Conservation (phyloP, 1,284 basidiomycete species). For the Athelia psychrophila region DNA sequence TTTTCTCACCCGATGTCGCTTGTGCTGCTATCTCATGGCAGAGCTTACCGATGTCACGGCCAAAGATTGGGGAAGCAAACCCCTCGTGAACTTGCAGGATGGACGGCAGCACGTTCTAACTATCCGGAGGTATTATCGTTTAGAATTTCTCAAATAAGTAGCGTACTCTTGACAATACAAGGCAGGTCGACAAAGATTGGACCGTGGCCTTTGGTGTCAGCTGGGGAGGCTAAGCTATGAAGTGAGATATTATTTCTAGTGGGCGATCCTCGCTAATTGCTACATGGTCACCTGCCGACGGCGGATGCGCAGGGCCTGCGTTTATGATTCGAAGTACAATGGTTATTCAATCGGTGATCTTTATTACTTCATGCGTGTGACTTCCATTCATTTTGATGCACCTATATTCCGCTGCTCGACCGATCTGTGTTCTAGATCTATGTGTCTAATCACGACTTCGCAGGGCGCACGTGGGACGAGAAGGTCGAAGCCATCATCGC, state of each 20-base stretch:
- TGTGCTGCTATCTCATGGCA: slow-evolving; percentile 20
- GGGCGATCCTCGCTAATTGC: too few relatives aligned
- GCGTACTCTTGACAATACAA: slow-evolving; percentile 3
- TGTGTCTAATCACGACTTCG: slow-evolving; percentile 87
- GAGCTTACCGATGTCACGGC: slow-evolving; percentile 81
- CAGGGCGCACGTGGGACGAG: slow-evolving; percentile 76
- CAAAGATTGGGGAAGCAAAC: slow-evolving; percentile 83
- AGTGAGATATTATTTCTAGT: slow-evolving; percentile 54
- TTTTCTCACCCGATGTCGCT: neutral
- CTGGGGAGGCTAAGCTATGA: slow-evolving; percentile 83
- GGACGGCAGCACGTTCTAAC: slow-evolving; percentile 74
- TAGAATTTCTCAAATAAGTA: too few relatives aligned
- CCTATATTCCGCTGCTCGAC: slow-evolving; percentile 1
- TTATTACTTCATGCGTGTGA: slow-evolving; percentile 78
- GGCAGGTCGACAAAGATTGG: slow-evolving; percentile 79
- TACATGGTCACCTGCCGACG: too few relatives aligned
- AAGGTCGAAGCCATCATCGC: slow-evolving; percentile 51
- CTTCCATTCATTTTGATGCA: neutral
- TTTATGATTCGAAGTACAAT: slow-evolving; percentile 71
- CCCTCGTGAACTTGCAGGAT: slow-evolving; percentile 76
- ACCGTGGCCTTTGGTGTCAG: slow-evolving; percentile 85
- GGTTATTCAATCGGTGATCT: slow-evolving; percentile 83
- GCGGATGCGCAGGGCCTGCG: slow-evolving; percentile 26
- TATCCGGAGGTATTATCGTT: slow-evolving; percentile 81
- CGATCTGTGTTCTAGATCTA: too few relatives aligned